These are phyloP conservation scores for Ichthyophthirius multifiliis DNA, from an alignment of 169 alveolate genomes.

Conservation along the genomic window DNA sequence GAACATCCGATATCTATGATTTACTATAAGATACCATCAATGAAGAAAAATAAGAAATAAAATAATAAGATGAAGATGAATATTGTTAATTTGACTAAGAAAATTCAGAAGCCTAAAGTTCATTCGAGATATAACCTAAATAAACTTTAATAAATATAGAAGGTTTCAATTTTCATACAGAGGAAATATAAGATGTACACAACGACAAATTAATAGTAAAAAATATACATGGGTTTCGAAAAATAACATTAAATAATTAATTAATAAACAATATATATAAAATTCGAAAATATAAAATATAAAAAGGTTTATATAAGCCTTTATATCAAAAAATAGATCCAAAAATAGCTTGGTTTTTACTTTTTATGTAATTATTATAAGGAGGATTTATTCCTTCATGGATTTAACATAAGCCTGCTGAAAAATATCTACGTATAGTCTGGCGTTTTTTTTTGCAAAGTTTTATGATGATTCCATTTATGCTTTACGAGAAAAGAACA, in stretches of 20 bases:
- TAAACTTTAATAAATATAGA: too few species aligned
- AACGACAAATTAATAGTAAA: background rate
- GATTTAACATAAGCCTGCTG: conserved; percentile 26
- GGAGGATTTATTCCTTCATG: conserved; percentile 30
- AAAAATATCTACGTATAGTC: conserved; percentile 30
- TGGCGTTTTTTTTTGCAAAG: conserved; percentile 30
- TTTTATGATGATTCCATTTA: conserved; percentile 11
- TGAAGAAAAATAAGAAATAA: too few species aligned
- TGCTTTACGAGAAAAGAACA: conserved; percentile 18
- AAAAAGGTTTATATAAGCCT: background rate
- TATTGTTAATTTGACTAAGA: too few species aligned
- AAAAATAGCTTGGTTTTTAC: conserved; percentile 7
- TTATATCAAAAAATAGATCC: background rate
- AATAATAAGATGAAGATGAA: too few species aligned
- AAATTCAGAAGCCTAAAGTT: too few species aligned
- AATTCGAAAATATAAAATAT: background rate
- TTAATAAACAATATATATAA: background rate
- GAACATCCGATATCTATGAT: too few species aligned
- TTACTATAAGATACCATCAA: too few species aligned
- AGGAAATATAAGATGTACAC: background rate
- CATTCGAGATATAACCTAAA: too few species aligned
- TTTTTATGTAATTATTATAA: conserved; percentile 8
- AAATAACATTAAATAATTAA: background rate
- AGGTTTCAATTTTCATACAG: too few species aligned
- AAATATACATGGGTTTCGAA: background rate